These are phyloP conservation scores for Verticillium longisporum DNA, from an alignment of 2,329 filamentous ascomycete species.

Conservation along the genomic window DNA sequence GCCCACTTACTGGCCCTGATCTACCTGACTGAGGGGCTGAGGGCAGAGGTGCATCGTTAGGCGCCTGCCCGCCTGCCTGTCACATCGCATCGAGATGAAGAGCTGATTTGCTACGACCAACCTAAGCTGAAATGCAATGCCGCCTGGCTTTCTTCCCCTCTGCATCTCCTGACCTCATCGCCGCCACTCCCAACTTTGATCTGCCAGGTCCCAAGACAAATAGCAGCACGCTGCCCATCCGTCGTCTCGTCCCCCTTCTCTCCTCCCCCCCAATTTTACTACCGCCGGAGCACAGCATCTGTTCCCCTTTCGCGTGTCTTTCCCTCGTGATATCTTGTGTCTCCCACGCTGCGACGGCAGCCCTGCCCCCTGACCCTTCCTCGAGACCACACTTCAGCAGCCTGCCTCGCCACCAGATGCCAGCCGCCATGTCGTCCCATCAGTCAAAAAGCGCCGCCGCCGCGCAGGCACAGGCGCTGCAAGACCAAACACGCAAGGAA, in stretches of 20 bases:
- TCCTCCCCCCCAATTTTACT: background rate
- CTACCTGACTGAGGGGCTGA: background rate
- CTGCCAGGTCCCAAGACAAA: background rate
- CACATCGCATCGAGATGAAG: background rate
- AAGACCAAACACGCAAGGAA: constrained; percentile 40
- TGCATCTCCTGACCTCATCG: background rate
- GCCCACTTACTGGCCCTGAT: background rate
- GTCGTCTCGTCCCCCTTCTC: background rate
- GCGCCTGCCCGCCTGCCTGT: background rate
- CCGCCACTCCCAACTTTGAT: background rate
- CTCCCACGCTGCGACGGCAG: background rate
- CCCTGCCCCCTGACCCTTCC: background rate
- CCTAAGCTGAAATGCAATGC: background rate
- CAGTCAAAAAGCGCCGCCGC: constrained; percentile 11
- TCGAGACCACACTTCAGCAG: background rate
- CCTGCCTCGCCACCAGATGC: background rate
- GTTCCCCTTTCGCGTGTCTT: background rate
- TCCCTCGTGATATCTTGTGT: background rate
- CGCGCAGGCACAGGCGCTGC: constrained; percentile 34
- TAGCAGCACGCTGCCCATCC: background rate
- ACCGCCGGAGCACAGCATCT: background rate
- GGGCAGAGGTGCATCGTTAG: background rate
- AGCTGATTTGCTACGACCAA: background rate
- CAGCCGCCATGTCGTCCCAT: background rate
- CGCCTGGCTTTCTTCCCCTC: background rate